phyloP scores from a whole-genome alignment of 2,329 filamentous ascomycete genomes.

The Sarocladiaceae sp. region DNA sequence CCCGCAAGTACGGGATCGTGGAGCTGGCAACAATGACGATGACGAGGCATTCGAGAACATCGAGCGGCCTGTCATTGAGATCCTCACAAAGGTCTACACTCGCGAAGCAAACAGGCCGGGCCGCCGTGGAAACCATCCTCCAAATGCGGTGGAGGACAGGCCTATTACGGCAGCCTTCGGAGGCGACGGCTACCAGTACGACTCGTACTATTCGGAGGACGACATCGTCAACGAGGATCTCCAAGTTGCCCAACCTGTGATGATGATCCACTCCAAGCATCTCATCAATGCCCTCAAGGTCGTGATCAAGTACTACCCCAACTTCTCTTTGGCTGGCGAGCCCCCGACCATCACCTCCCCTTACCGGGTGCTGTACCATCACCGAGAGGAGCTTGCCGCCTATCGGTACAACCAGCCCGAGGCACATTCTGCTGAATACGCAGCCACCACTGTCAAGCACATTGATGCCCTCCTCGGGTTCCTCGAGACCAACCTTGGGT shows the following conservation, averaged over 20 bases:
- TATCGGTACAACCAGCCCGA: slow-evolving; percentile 36
- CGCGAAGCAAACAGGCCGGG: slow-evolving; percentile 11
- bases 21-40: slow-evolving; percentile 15
- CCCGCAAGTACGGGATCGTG: slow-evolving; percentile 11
- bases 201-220: slow-evolving; percentile 19
- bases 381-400: slow-evolving; percentile 32
- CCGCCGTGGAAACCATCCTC: slow-evolving; percentile 11
- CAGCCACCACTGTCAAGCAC: slow-evolving; percentile 32
- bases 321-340: slow-evolving; percentile 29
- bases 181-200: slow-evolving; percentile 17
- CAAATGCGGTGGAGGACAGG: slow-evolving; percentile 15
- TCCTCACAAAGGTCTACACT: slow-evolving; percentile 31
- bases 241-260: slow-evolving; percentile 23
- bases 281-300: slow-evolving; percentile 41
- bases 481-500: slow-evolving; percentile 31
- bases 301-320: slow-evolving; percentile 42
- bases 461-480: slow-evolving; percentile 40
- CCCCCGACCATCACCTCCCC: slow-evolving; percentile 36
- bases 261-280: slow-evolving; percentile 38
- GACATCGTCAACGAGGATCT: slow-evolving; percentile 14
- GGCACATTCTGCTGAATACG: slow-evolving; percentile 34
- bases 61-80: slow-evolving; percentile 34
- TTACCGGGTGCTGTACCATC: slow-evolving; percentile 42
- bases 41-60: slow-evolving; percentile 15
- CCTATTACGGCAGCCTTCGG: slow-evolving; percentile 24